These are phyloP conservation scores for Vitis hybrid DNA, from an alignment of 177 flowering plant genomes.

Conservation along the genomic window DNA sequence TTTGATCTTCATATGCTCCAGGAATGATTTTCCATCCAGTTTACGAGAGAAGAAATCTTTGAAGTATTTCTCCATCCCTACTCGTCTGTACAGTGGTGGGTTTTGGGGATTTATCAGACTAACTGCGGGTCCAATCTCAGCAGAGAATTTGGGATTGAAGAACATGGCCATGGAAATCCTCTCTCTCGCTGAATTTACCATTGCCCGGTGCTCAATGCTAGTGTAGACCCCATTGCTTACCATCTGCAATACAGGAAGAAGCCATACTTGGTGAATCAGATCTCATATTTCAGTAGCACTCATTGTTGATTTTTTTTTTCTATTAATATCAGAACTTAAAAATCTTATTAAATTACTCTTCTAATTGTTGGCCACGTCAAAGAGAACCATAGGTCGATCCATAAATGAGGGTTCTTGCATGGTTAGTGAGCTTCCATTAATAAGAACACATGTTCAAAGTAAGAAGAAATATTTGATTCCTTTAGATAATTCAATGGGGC, in stretches of 20 bases:
- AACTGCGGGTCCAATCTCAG: conserved; percentile 29
- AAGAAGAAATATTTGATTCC: too few species aligned
- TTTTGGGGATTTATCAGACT: conserved; percentile 25
- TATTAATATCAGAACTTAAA: too few species aligned
- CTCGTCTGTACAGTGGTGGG: conserved; percentile 29
- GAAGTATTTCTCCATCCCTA: conserved; percentile 25
- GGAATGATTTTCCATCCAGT: conserved; percentile 28
- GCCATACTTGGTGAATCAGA: too few species aligned
- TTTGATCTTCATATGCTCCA: conserved; percentile 28
- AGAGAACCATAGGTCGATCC: too few species aligned
- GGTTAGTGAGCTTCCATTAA: too few species aligned
- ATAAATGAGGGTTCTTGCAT: too few species aligned
- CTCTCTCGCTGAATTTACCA: conserved; percentile 24
- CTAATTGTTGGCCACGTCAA: too few species aligned
- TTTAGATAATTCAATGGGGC: too few species aligned
- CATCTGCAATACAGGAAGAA: conserved; percentile 17
- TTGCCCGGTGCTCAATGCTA: conserved; percentile 31
- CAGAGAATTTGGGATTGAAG: not conserved
- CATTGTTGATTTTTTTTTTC: too few species aligned
- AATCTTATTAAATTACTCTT: too few species aligned
- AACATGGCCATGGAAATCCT: conserved; percentile 31
- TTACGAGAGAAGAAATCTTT: conserved; percentile 22
- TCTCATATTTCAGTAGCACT: too few species aligned
- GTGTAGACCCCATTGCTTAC: conserved; percentile 21
- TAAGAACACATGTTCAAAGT: too few species aligned